These are phyloP conservation scores for Apiospora pterosperma DNA, from an alignment of 2,329 filamentous ascomycete species.

Conservation along the genomic window DNA sequence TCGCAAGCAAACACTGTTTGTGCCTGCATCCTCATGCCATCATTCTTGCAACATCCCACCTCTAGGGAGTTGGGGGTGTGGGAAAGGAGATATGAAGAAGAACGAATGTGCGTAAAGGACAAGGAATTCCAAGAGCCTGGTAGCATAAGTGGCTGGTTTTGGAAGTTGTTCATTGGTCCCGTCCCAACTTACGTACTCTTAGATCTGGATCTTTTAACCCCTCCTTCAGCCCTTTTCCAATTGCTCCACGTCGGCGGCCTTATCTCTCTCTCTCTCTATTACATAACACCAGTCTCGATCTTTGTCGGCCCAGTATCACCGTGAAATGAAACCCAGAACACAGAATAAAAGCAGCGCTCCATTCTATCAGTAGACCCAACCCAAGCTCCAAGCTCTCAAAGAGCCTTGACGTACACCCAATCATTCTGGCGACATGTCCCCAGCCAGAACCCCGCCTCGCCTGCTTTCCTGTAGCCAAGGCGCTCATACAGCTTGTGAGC, in stretches of 20 bases:
- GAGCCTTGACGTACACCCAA: slow-evolving; percentile 14
- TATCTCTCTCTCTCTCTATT: not conserved
- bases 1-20: not conserved
- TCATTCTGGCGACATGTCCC: slow-evolving; percentile 21
- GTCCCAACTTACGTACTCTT: not conserved
- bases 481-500: slow-evolving; percentile 21
- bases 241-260: not conserved
- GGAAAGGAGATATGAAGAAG: not conserved
- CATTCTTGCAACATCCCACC: not conserved
- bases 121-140: not conserved
- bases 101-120: not conserved
- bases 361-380: not conserved
- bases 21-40: not conserved
- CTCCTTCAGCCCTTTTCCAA: not conserved
- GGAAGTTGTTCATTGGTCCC: not conserved
- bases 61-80: not conserved
- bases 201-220: not conserved
- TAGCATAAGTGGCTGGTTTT: not conserved
- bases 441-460: slow-evolving; percentile 17
- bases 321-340: not conserved
- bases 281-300: not conserved
- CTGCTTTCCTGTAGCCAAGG: slow-evolving; percentile 20
- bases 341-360: not conserved
- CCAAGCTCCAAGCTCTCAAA: not conserved
- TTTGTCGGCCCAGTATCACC: not conserved